Evolutionary conservation across 805 yeast genomes (phyloP).

Genomic region (Ogataea zsoltii): DNA sequence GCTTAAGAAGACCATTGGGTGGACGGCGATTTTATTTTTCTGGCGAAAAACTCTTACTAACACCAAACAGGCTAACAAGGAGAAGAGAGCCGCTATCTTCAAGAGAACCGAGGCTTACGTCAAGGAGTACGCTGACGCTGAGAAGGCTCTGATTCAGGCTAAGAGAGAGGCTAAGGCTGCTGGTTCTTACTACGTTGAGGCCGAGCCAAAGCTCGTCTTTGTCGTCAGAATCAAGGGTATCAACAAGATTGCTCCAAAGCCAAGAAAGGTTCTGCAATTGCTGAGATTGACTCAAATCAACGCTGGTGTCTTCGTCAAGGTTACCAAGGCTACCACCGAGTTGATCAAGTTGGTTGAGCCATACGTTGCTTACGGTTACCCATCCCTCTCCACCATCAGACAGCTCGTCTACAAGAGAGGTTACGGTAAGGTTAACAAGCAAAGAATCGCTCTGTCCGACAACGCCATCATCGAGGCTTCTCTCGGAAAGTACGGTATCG

Average conservation of each 20-base stretch:
- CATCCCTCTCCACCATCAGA: slow-evolving; percentile 87
- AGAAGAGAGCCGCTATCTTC: slow-evolving; percentile 52
- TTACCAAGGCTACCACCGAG: slow-evolving; percentile 94
- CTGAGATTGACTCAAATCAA: slow-evolving; percentile 91
- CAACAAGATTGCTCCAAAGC: slow-evolving; percentile 97
- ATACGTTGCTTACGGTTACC: slow-evolving; percentile 97
- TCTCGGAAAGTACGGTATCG: slow-evolving; percentile 91
- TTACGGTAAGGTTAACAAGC: slow-evolving; percentile 95
- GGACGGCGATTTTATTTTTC: slow-evolving; percentile 1
- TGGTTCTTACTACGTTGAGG: slow-evolving; percentile 93
- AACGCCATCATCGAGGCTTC: slow-evolving; percentile 84
- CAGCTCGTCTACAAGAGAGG: slow-evolving; percentile 97
- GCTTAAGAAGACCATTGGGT: slow-evolving; percentile 5
- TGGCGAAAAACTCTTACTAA: slow-evolving; percentile 26
- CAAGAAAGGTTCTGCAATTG: slow-evolving; percentile 96
- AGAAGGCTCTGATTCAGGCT: slow-evolving; percentile 82
- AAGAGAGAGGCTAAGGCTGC: slow-evolving; percentile 92
- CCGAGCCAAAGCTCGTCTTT: slow-evolving; percentile 91
- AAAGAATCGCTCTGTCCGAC: slow-evolving; percentile 88
- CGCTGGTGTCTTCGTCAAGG: slow-evolving; percentile 92
- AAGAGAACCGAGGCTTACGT: slow-evolving; percentile 97
- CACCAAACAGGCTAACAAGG: slow-evolving; percentile 42
- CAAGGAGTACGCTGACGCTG: slow-evolving; percentile 90
- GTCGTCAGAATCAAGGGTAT: slow-evolving; percentile 99
- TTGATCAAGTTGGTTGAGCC: slow-evolving; percentile 93